Evolutionary conservation across 768 basidiomycete genomes (phyloP).

Genomic region (Tylopilus intermedius): DNA sequence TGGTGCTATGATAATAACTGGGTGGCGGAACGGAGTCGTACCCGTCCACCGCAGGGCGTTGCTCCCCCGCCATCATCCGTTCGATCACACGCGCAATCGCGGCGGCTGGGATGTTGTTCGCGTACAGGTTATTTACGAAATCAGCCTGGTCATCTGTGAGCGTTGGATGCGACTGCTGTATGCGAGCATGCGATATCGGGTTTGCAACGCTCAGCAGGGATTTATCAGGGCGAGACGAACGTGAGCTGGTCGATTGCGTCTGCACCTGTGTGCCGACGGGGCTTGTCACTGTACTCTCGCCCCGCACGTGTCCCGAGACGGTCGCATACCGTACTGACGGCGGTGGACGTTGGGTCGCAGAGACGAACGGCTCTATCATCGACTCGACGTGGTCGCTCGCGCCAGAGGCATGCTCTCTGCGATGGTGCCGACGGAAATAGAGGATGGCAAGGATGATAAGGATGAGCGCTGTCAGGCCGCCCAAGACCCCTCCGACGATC

Average conservation of each 20-base stretch:
- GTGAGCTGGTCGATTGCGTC: neutral
- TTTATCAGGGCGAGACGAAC: neutral
- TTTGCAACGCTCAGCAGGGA: neutral
- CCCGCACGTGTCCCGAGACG: neutral
- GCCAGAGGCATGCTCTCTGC: neutral
- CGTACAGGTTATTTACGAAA: conserved; percentile 14
- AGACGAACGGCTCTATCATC: conserved; percentile 6
- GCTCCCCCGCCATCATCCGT: conserved; percentile 17
- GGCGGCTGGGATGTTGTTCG: conserved; percentile 12
- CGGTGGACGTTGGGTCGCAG: neutral
- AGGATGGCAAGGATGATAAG: conserved; percentile 1
- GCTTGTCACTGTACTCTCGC: neutral
- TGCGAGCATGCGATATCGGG: neutral
- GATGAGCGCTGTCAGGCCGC: conserved; percentile 8
- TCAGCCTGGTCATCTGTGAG: conserved; percentile 10
- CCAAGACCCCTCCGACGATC: conserved; percentile 11
- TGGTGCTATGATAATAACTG: conserved; percentile 8
- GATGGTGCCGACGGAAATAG: conserved; percentile 1
- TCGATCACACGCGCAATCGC: conserved; percentile 19
- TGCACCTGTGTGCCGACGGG: neutral
- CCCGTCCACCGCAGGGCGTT: conserved; percentile 3
- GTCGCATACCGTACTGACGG: neutral
- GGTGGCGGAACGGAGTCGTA: conserved; percentile 13
- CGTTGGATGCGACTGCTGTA: conserved; percentile 8
- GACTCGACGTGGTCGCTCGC: neutral